A percentile compares a stretch with the other conserved stretches of the same genome.
These are phyloP conservation scores for Cladophialophora chaetospira DNA, from an alignment of 2,329 filamentous ascomycete species.

Conservation along the genomic window DNA sequence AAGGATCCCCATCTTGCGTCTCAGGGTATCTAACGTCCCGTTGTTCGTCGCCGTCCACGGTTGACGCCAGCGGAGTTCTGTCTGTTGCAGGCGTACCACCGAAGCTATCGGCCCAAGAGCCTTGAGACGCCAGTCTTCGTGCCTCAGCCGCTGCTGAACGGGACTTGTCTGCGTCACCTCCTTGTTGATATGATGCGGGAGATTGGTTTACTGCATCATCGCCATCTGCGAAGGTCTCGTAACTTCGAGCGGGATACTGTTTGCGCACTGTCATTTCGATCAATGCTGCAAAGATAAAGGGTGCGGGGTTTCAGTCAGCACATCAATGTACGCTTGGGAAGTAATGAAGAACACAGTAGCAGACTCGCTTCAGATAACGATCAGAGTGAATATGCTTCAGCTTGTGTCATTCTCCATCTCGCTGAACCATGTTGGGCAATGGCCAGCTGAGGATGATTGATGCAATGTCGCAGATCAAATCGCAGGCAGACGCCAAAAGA, in stretches of 20 bases:
- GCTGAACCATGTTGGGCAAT: background rate
- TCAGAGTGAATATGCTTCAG: background rate
- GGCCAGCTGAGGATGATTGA: background rate
- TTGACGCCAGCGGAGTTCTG: slow-evolving; percentile 23
- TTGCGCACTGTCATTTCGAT: slow-evolving; percentile 28
- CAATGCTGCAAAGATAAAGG: background rate
- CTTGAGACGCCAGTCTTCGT: slow-evolving; percentile 27
- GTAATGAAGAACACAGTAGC: background rate
- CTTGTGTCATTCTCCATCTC: background rate
- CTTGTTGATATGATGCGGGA: slow-evolving; percentile 17
- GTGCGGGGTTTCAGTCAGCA: slow-evolving; percentile 5
- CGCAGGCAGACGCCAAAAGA: slow-evolving; percentile 13
- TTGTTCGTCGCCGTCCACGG: slow-evolving; percentile 20
- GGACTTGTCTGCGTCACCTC: slow-evolving; percentile 27
- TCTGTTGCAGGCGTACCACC: slow-evolving; percentile 26
- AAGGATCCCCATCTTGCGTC: slow-evolving; percentile 20
- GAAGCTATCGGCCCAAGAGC: slow-evolving; percentile 29
- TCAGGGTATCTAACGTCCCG: slow-evolving; percentile 13
- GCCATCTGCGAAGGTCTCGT: slow-evolving; percentile 23
- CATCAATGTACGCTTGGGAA: background rate
- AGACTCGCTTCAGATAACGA: background rate
- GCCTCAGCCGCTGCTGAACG: slow-evolving; percentile 28
- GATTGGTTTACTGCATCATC: background rate
- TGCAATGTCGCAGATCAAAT: background rate
- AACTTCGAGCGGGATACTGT: slow-evolving; percentile 23